A percentile compares a stretch with the other conserved stretches of the same genome.
Evolutionary conservation across 2,329 filamentous ascomycete genomes (phyloP).

Genomic region (Leptoxyphium fumago): DNA sequence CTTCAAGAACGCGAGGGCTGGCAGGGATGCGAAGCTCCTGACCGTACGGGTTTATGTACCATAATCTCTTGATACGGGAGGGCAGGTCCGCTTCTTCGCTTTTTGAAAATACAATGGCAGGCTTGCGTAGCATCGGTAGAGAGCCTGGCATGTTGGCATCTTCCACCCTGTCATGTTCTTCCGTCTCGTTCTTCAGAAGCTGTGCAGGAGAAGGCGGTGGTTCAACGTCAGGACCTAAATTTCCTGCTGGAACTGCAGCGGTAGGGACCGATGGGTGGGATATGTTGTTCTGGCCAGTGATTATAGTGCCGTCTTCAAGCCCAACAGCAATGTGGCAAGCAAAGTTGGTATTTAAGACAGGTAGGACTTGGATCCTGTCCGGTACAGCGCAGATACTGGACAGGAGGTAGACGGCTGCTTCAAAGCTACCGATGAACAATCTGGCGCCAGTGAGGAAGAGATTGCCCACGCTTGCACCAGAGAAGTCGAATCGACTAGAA

Average conservation of each 20-base stretch:
- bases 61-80: slow-evolving; percentile 64
- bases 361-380: slow-evolving; percentile 61
- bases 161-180: slow-evolving; percentile 52
- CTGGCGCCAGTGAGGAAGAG: slow-evolving; percentile 47
- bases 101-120: slow-evolving; percentile 74
- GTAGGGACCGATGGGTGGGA: slow-evolving; percentile 65
- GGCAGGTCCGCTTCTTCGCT: slow-evolving; percentile 58
- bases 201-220: slow-evolving; percentile 13
- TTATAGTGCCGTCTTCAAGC: slow-evolving; percentile 58
- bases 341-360: slow-evolving; percentile 89
- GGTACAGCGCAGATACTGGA: slow-evolving; percentile 78
- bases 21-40: slow-evolving; percentile 79
- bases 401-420: slow-evolving; percentile 81
- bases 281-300: slow-evolving; percentile 86
- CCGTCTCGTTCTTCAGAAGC: slow-evolving; percentile 23
- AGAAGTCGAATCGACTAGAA: slow-evolving; percentile 34
- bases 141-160: slow-evolving; percentile 73
- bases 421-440: slow-evolving; percentile 83
- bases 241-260: slow-evolving; percentile 12
- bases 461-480: slow-evolving; percentile 36
- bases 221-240: slow-evolving; percentile 1
- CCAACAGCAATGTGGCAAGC: slow-evolving; percentile 85
- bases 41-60: slow-evolving; percentile 99
- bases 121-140: slow-evolving; percentile 62
- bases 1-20: slow-evolving; percentile 64